Conservation (phyloP, 768 basidiomycete species). For the Paxillus rubicundulus region DNA sequence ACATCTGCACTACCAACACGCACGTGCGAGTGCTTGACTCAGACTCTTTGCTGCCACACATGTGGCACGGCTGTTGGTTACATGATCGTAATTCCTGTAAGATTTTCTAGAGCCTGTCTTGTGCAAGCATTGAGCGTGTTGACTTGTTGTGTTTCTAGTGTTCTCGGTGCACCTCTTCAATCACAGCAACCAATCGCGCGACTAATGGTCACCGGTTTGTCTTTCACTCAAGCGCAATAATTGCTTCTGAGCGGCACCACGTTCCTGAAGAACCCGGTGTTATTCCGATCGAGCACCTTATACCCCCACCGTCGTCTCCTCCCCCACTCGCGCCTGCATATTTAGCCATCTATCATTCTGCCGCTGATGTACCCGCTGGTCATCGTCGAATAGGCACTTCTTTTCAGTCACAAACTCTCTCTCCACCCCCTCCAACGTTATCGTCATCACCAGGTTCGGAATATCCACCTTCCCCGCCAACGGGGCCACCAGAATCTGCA, state of each 20-base stretch:
- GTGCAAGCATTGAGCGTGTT: conserved; percentile 12
- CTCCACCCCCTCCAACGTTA: conserved; percentile 21
- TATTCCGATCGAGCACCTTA: conserved; percentile 39
- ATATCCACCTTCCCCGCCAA: conserved; percentile 22
- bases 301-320: conserved; percentile 31
- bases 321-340: conserved; percentile 32
- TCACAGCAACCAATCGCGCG: conserved; percentile 60
- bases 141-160: conserved; percentile 41
- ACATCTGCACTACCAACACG: conserved; percentile 37
- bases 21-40: conserved; percentile 84
- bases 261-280: conserved; percentile 64
- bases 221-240: conserved; percentile 73
- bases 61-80: conserved; percentile 77
- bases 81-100: conserved; percentile 70
- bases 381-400: conserved; percentile 9
- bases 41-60: conserved; percentile 75
- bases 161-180: conserved; percentile 68
- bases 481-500: conserved; percentile 21
- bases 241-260: conserved; percentile 61
- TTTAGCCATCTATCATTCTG: conserved; percentile 23
- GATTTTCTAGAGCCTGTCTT: conserved; percentile 8
- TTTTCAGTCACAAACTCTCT: conserved; percentile 18
- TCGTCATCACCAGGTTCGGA: conserved; percentile 14
- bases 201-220: conserved; percentile 88
- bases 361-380: conserved; percentile 29